Base-by-base conservation (phyloP, 2,329 filamentous ascomycete species). In the Penicillium freii region DNA sequence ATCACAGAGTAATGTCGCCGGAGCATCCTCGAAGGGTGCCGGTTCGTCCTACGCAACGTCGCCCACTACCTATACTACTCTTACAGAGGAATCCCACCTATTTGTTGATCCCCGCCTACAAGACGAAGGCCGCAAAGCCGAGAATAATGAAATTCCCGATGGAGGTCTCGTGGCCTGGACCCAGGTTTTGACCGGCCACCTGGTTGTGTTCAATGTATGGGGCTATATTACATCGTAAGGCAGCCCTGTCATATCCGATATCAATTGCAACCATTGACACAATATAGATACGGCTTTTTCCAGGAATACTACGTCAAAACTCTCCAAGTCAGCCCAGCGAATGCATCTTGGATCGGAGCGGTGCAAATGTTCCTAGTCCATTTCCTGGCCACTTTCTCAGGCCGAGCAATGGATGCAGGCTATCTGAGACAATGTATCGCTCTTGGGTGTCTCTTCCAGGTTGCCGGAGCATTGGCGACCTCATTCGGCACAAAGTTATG, bases 301-400 rank as follows among this genome's bases (percentile, higher is more conserved):
- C 77, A 81, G 66, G 66, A 70, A 15, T 78, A 79, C 64, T 80
- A 81, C 58, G 67, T 71, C 3, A 65, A 66, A 5, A 52, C 65
- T 0, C 66, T 79, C 8, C 36, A 65, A 1, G 63, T 66, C 3
- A 60, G 72, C 1, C 69, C 74, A 1, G 75, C 73, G 1, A 66
- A 71, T 29, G 74, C 80, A 29, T 77, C 77, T 21, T 80, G 77
- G 78, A 71, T 81, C n/a, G 77, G 78, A n/a, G 69, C 69, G n/a
- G 63, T 78, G 15, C 76, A 80, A 60, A 69, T 79, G 36, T 80
- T 79, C 60, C 66, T 78, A n/a, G 65, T 79, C 66, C 27, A 73
- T 47, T 53, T 75, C 5, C 53, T 79, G 9, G 75, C 76, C 3
- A 75, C 72, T 5, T 74, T 79, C 43, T 75, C 75, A 5, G 77